Base-by-base conservation (phyloP, 768 basidiomycete genomes). In the Termitomyces sp. region DNA sequence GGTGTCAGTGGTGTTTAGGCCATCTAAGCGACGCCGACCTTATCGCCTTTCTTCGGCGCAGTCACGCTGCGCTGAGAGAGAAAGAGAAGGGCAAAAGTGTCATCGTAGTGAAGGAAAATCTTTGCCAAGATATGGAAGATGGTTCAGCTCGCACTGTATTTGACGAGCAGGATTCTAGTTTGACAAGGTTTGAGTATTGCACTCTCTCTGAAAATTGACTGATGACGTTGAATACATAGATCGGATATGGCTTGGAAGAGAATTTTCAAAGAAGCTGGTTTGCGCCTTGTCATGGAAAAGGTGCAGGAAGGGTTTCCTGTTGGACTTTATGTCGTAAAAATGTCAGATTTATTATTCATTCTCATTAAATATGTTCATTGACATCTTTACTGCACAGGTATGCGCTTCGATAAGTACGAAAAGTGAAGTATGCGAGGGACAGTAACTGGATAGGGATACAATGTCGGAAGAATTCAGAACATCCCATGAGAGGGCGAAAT, bases 1-100 rank as follows among this genome's bases (percentile, higher is more conserved):
- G 92, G 95, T 92, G 91, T 64, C 96, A 99, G 69, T 98, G 96
- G 96, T 96, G 95, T 73, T 79, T 98, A 16, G 91, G 92, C 2
- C 91, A 95, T 73, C 77, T 97, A 56, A 81, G 77, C 54, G 85
- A 95, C 67, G 65, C 67, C 8, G 90, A 96, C 67, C 80, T 98
- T 23, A 79, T 92, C 27, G 69, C 73, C 2, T 98, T 98, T 73
- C 78, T 98, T 61, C 73, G 77, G 61, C 76, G 85, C 46, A 79
- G 86, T 59, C 76, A 78, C 46, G 72, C 70, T 3, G 83, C 92
- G 0, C 68, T 98, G 56, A 76, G 85, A 34, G 70, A 69, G 3
- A 69, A 67, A 45, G 69, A 70, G 47, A 67, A 72, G 34, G 69
- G 66, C 3, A 72, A 70, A 41, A 85, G 87, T 54, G 58, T 91